Evolutionary conservation across 805 yeast species (phyloP).

Genomic region (Suhomyces kilbournensis): DNA sequence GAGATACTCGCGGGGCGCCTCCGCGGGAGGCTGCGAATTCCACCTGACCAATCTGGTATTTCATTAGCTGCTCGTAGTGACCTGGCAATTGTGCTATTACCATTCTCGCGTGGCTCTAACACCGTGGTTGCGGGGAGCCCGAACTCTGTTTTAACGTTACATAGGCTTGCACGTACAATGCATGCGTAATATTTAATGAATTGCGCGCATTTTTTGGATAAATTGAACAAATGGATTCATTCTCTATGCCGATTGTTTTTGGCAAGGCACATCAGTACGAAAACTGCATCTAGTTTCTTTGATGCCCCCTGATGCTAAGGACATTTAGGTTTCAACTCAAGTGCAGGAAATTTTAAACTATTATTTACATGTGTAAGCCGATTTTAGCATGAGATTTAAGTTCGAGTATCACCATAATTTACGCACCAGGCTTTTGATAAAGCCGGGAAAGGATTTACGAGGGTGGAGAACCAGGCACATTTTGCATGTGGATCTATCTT

Average conservation of each 20-base stretch:
- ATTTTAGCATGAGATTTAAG: not conserved
- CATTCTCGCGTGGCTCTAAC: not conserved
- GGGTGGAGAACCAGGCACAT: not conserved
- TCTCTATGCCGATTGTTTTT: not conserved
- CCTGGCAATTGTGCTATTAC: not conserved
- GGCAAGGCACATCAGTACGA: not conserved
- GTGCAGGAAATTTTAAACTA: not conserved
- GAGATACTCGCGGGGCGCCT: not conserved
- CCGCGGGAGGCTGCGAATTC: not conserved
- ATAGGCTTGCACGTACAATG: not conserved
- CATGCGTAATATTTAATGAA: not conserved
- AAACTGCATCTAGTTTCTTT: not conserved
- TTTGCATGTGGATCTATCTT: not conserved
- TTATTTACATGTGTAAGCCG: not conserved
- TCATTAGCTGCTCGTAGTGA: not conserved
- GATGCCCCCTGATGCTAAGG: not conserved
- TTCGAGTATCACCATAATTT: not conserved
- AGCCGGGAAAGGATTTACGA: not conserved
- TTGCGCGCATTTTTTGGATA: not conserved
- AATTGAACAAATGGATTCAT: not conserved
- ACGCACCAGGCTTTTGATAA: not conserved
- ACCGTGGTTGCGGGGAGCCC: not conserved
- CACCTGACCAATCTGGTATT: not conserved
- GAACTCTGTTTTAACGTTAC: not conserved
- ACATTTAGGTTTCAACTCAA: not conserved